These are phyloP conservation scores for Sporothrix pallida DNA, from an alignment of 2,329 filamentous ascomycete species.

Conservation along the genomic window DNA sequence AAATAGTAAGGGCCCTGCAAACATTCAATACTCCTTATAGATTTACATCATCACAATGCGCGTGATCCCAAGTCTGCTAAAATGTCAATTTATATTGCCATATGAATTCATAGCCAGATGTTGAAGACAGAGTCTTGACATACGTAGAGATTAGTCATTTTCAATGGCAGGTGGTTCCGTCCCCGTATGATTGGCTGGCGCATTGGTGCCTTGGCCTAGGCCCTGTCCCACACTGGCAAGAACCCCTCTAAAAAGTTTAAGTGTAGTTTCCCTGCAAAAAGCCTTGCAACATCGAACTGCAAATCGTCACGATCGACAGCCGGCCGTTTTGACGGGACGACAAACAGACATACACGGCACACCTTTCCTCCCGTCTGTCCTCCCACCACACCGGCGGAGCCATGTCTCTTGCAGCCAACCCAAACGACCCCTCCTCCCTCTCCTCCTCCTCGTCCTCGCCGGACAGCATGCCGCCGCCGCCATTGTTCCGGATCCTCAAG, in stretches of 20 bases:
- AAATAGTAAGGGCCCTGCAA: too few relatives aligned
- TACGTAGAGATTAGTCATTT: constrained; percentile 25
- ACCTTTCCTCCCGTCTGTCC: background rate
- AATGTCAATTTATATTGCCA: too few relatives aligned
- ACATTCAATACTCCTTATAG: too few relatives aligned
- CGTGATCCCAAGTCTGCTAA: background rate
- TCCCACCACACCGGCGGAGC: background rate
- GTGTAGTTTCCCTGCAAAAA: background rate
- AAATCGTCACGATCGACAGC: constrained; percentile 10
- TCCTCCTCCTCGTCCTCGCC: background rate
- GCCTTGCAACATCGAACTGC: background rate
- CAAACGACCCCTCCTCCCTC: constrained; percentile 1
- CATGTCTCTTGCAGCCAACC: constrained; percentile 28
- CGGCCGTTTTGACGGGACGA: background rate
- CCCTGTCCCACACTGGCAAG: background rate
- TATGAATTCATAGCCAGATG: too few relatives aligned
- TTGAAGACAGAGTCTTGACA: background rate
- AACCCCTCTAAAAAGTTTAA: background rate
- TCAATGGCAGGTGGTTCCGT: background rate
- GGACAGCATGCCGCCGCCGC: constrained; percentile 24
- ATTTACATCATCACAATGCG: background rate
- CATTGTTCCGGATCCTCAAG: constrained; percentile 36
- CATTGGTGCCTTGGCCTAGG: background rate
- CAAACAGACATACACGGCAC: background rate
- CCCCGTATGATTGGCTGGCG: constrained; percentile 13